Conservation (phyloP, 148 eudicot species). For the Chenopodium album region DNA sequence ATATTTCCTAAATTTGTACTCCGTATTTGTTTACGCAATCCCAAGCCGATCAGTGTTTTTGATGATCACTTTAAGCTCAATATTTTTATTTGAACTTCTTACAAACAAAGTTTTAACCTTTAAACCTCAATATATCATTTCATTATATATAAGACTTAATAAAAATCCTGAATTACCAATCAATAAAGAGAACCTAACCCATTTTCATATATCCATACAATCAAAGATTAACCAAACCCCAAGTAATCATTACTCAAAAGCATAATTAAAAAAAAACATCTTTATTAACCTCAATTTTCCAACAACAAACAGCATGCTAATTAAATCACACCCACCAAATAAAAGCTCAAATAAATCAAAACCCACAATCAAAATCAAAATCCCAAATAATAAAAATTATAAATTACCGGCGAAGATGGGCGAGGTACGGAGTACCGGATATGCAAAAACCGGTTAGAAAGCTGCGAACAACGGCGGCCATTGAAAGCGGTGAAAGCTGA, state of each 20-base stretch:
- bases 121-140: too few species aligned
- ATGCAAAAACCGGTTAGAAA: constrained; percentile 68
- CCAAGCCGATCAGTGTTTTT: not conserved
- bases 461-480: constrained; percentile 51
- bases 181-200: not conserved
- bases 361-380: not conserved
- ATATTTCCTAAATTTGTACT: not conserved
- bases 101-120: too few species aligned
- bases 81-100: too few species aligned
- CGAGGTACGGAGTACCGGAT: constrained; percentile 69
- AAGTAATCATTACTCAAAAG: not conserved
- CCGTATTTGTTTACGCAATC: not conserved
- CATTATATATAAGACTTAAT: too few species aligned
- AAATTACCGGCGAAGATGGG: constrained; percentile 49
- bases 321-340: not conserved
- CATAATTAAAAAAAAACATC: not conserved
- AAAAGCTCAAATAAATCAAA: not conserved
- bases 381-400: not conserved
- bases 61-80: too few species aligned
- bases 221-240: not conserved
- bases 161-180: too few species aligned
- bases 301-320: not conserved
- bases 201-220: not conserved
- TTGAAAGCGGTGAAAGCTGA: constrained; percentile 65
- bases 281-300: not conserved